Evolutionary conservation across 2,329 filamentous ascomycete genomes (phyloP).

Genomic region (Sclerotinia spermophila): DNA sequence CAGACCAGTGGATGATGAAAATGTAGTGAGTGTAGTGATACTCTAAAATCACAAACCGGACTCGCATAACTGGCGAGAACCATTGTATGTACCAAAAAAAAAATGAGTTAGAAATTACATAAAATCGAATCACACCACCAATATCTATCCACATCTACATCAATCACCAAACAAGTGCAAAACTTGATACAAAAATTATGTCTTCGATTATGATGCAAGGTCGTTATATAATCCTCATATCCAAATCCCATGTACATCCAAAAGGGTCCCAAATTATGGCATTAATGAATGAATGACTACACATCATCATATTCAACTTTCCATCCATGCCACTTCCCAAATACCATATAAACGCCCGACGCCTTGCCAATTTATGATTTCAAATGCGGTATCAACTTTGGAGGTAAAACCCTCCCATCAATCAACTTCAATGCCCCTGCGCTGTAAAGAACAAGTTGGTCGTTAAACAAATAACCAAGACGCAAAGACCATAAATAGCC

Average conservation of each 20-base stretch:
- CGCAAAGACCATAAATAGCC: constrained; percentile 76
- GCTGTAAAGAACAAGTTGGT: constrained; percentile 74
- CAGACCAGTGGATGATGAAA: neutral
- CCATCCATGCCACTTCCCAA: neutral
- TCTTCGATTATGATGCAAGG: neutral
- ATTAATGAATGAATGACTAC: neutral
- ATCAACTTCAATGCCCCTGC: constrained; percentile 49
- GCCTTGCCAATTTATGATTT: constrained; percentile 13
- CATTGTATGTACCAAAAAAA: neutral
- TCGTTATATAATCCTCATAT: neutral
- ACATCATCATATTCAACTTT: neutral
- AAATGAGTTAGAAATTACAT: neutral
- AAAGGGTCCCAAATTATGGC: neutral
- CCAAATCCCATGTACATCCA: constrained; percentile 3
- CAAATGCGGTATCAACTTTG: neutral
- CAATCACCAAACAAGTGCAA: too few relatives aligned
- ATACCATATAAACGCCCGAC: neutral
- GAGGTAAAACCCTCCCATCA: neutral
- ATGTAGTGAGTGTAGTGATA: neutral
- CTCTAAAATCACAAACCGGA: neutral
- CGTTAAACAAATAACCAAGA: constrained; percentile 84
- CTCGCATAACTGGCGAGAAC: neutral
- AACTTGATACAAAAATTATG: neutral
- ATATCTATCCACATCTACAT: neutral
- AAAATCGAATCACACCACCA: neutral